Evolutionary conservation across 2,329 filamentous ascomycete species (phyloP), one percentile per base, ranked within the genome.

Genomic region (Diaporthe eres): DNA sequence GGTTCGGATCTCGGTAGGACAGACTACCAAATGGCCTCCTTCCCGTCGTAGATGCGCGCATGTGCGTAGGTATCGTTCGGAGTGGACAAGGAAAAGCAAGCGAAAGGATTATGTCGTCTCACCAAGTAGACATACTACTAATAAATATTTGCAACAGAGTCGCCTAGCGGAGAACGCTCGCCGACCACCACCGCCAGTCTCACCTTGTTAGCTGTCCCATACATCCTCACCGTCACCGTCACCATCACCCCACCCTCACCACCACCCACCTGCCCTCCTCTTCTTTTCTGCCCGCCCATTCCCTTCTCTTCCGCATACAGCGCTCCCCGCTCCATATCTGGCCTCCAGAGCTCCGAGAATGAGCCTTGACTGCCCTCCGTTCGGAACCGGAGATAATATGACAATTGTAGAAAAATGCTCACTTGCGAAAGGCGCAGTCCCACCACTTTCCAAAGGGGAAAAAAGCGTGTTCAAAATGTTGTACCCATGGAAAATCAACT

Each of bases 381-480:
- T 68, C 47, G 44, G 55, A 70, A 57, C 61, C 37, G 39, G 42
- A 68, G 47, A 51, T n/a, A 28, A 31, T 34, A 31, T 34, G 15
- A 31, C 42, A 60, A 34, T 28, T 71, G 25, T 63, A 31, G n/a
- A 70, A 44, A 31, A 37, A n/a, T 65, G 61, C 44, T 67, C 70
- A 68, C 68, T 71, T 67, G 70, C 55, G 49, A 72, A 51, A 49
- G 61, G 72, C 68, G 75, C 75, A 67, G 75, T 70, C 65, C 55
- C 70, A 42, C 55, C 60, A 57, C 34, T 53, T 44, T 61, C 60
- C 71, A 37, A 39, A 55, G 49, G 51, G 37, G 58, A 25, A 34
- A 55, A 49, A 71, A 49, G 51, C 37, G 60, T 55, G 22, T 55
- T 55, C 44, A 63, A 74, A 71, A 42, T 63, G 25, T 34, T 49